Evolutionary conservation across 176 grass and related monocot genomes (phyloP).

Genomic region (Musa acuminata): DNA sequence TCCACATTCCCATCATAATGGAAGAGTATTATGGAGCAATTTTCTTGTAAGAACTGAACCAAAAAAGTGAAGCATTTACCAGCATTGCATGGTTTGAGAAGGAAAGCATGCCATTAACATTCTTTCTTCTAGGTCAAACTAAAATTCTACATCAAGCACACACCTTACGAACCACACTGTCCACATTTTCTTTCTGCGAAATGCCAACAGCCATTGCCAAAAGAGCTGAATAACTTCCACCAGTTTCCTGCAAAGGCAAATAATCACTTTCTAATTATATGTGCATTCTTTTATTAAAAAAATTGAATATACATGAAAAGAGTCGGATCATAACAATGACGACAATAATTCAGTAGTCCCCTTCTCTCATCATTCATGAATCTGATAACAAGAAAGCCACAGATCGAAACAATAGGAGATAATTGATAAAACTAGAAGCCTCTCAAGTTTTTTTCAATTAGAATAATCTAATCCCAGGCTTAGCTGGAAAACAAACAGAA

Average conservation of each 20-base stretch:
- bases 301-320: background rate
- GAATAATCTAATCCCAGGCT: background rate
- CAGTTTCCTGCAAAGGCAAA: conserved; percentile 37
- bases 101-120: background rate
- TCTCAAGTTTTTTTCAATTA: background rate
- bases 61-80: conserved; percentile 16
- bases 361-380: background rate
- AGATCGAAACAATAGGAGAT: background rate
- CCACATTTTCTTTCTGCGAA: conserved; percentile 73
- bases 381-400: background rate
- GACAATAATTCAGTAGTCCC: background rate
- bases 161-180: conserved; percentile 68
- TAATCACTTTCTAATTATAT: background rate
- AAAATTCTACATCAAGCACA: conserved; percentile 2
- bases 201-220: conserved; percentile 94
- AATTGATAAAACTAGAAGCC: background rate
- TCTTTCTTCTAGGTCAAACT: background rate
- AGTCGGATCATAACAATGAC: background rate
- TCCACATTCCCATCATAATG: conserved; percentile 97
- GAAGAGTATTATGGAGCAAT: conserved; percentile 82
- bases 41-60: conserved; percentile 68
- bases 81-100: background rate
- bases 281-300: background rate
- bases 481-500: background rate
- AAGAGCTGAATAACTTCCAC: conserved; percentile 40